phyloP scores from a whole-genome alignment of 768 basidiomycete genomes.

The Boletus fagicola region DNA sequence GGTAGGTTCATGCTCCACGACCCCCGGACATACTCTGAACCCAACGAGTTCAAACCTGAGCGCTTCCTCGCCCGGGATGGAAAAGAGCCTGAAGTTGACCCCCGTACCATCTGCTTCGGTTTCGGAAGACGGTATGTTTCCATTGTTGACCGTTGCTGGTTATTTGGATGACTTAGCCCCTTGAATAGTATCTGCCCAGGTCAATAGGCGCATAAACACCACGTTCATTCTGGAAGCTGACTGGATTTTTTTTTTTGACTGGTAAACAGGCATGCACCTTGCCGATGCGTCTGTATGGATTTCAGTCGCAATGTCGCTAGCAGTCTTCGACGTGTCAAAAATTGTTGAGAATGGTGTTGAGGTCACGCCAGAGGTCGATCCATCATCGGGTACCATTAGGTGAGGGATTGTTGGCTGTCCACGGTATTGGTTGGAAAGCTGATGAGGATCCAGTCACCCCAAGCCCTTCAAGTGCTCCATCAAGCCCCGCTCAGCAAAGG shows the following conservation, averaged over 20 bases:
- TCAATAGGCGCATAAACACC: conserved; percentile 1
- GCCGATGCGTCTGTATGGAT: conserved; percentile 52
- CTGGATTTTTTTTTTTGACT: background rate
- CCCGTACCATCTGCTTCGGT: conserved; percentile 62
- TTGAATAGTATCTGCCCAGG: conserved; percentile 30
- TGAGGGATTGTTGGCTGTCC: conserved; percentile 15
- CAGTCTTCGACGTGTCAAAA: conserved; percentile 48
- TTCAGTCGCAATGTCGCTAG: conserved; percentile 42
- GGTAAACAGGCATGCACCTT: conserved; percentile 44
- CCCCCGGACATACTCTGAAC: conserved; percentile 46
- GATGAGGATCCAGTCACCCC: conserved; percentile 44
- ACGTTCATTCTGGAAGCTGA: conserved; percentile 27
- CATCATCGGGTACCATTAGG: conserved; percentile 67
- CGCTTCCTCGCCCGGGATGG: conserved; percentile 46
- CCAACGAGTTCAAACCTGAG: conserved; percentile 57
- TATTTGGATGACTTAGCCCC: conserved; percentile 5
- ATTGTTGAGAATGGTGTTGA: conserved; percentile 44
- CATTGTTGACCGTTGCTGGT: conserved; percentile 2
- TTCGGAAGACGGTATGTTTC: conserved; percentile 58
- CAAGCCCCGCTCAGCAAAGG: conserved; percentile 58
- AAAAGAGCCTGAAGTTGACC: conserved; percentile 49
- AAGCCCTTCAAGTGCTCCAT: conserved; percentile 60
- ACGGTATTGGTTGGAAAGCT: background rate
- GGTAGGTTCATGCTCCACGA: conserved; percentile 35
- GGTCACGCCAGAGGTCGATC: conserved; percentile 53